Conservation (phyloP, 257 asterid genomes). For the Eustoma russellianum region DNA sequence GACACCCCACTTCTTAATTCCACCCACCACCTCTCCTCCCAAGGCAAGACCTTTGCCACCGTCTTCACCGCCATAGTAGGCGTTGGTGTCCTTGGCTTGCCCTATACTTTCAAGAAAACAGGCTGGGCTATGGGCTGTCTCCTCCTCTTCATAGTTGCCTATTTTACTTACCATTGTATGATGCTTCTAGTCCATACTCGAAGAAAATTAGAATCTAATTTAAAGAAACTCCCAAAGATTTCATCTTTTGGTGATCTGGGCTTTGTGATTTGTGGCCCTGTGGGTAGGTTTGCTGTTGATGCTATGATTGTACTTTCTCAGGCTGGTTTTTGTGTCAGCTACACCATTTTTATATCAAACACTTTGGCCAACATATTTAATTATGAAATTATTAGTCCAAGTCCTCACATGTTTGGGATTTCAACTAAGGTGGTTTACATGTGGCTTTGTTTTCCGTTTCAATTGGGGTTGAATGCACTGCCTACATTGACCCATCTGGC, state of each 20-base stretch:
- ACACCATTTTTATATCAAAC: conserved; percentile 58
- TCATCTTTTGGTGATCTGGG: conserved; percentile 85
- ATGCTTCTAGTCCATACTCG: conserved; percentile 61
- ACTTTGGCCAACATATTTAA: conserved; percentile 50
- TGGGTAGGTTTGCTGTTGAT: conserved; percentile 71
- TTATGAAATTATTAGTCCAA: conserved; percentile 15
- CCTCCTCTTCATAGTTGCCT: conserved; percentile 52
- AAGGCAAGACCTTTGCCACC: conserved; percentile 68
- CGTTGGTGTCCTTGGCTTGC: conserved; percentile 90
- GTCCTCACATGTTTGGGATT: conserved; percentile 37
- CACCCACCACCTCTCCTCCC: conserved; percentile 46
- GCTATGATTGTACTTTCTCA: conserved; percentile 70
- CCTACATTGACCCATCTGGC: conserved; percentile 71
- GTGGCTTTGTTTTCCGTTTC: conserved; percentile 78
- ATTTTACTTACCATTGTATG: conserved; percentile 71
- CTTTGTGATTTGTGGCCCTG: conserved; percentile 57
- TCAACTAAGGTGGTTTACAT: conserved; percentile 46
- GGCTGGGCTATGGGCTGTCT: conserved; percentile 62
- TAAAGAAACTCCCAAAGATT: conserved; percentile 22
- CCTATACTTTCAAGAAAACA: conserved; percentile 82
- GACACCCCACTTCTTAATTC: conserved; percentile 51
- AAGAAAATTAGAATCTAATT: conserved; percentile 36
- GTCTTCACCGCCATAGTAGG: conserved; percentile 80
- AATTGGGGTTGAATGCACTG: conserved; percentile 70
- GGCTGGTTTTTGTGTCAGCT: conserved; percentile 77